Evolutionary conservation across 2,329 filamentous ascomycete genomes (phyloP), one percentile per base, ranked within the genome.

Genomic region (Basipetospora chlamydospora): DNA sequence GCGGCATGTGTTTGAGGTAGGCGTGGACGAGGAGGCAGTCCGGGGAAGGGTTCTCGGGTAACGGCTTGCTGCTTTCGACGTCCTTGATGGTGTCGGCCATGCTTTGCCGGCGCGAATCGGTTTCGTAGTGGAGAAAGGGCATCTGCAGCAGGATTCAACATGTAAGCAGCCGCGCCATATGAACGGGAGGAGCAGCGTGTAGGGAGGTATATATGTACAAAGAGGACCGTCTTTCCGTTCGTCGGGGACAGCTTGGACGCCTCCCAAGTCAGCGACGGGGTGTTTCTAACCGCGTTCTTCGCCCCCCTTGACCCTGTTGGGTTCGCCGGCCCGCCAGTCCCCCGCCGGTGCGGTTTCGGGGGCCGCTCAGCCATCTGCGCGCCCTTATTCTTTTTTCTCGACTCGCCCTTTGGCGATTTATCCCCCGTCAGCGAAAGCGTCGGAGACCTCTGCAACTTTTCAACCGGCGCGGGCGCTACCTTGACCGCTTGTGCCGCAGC

Each of bases 41-140:
- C 5, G 35, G 28, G 9, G 28, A 29, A 2, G 35, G 22, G 22
- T 38, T 26, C 10, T 30, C 28, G n/a, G 28, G 28, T 15, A 18
- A 10, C 5, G 22, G 28, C 3, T 26, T 25, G n/a, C 35, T 16
- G 15, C 11, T 32, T 23, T 22, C 34, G 2, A 26, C 33, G 13
- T 43, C 13, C 30, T 31, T 11, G 8, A 60, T 57, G 16, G 51
- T 42, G 0, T 33, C 39, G 0, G 52, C 45, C 11, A 56, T 48
- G 5, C 44, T 45, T 0, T 49, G 44, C 4, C 51, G 49, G 29
- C 47, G 54, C 1, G 49, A 46, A 8, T 58, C 55, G 0, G 52
- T 58, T 23, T 63, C 59, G 58, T 58, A 63, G 17, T 63, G 58
- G 2, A 62, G 49, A 28, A 53, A 61, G 2, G 57, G 57, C 51